Evolutionary conservation across 331 rosid species (phyloP), one percentile per base, ranked within the genome.

Genomic region (Acacia concinna): DNA sequence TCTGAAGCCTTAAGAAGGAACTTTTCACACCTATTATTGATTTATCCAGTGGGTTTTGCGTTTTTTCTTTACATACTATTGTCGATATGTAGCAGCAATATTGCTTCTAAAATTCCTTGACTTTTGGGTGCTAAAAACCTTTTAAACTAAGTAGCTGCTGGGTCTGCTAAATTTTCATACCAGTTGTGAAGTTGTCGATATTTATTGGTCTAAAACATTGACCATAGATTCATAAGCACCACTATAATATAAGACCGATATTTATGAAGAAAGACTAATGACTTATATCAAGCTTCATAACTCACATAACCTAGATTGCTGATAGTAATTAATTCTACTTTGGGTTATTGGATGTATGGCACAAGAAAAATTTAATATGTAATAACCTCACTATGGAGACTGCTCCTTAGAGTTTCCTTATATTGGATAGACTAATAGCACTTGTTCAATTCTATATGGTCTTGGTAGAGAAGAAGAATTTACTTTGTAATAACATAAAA

Each of bases 391-490:
- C 43, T 28, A 34, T 46, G 35, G 47, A 56, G 25, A 31, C 60
- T 25, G 69, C 34, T 40, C n/a, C 12, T 4, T 17, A 13, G 66
- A 44, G 40, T 17, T 41, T 43, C 6, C 23, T 44, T 57, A 27
- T 70, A 28, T 71, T 60, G 63, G 59, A 17, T 44, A 1, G 62
- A 66, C 27, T 62, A 27, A 25, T 23, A 46, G 51, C 57, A 27
- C 60, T 51, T 52, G 8, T 75, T 32, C 38, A 28, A 60, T 60
- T 60, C 38, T 60, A 21, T 15, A 6, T 28, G 28, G 67, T 30
- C 62, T 78, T 30, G 34, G 57, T 78, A 44, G 49, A 73, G 60
- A 66, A 20, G 79, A 68, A 84, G 52, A 73, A 40, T 80, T 14
- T 74, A 25, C 70, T 40, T 59, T 49, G 70, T 79, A 41, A 41